A percentile compares a stretch with the other conserved stretches of the same genome.
Evolutionary conservation across 2,329 filamentous ascomycete species (phyloP).

Genomic region (Diaporthe humulicola): DNA sequence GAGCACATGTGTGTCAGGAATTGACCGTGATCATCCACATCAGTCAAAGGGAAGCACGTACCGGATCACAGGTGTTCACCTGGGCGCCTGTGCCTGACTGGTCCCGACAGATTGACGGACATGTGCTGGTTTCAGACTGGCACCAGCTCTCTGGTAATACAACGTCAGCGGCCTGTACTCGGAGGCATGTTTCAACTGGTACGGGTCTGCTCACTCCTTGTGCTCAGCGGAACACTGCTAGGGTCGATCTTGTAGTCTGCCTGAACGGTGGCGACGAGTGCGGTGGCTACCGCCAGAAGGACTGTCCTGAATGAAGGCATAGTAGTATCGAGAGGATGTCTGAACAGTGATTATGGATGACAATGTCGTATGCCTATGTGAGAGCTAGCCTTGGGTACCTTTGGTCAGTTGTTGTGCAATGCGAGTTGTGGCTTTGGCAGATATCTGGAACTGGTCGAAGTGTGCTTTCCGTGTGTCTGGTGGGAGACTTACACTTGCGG

Average conservation of each 20-base stretch:
- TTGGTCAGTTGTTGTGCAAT: background rate
- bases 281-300: constrained; percentile 66
- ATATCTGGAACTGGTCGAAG: background rate
- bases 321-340: constrained; percentile 44
- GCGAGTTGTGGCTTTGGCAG: background rate
- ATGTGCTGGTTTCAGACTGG: constrained; percentile 70
- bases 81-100: constrained; percentile 62
- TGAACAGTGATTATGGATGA: background rate
- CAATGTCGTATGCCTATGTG: background rate
- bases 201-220: constrained; percentile 61
- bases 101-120: constrained; percentile 81
- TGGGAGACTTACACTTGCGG: background rate
- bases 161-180: constrained; percentile 35
- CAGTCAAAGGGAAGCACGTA: constrained; percentile 52
- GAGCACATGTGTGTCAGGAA: background rate
- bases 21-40: background rate
- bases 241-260: constrained; percentile 75
- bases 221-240: constrained; percentile 64
- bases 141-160: constrained; percentile 73
- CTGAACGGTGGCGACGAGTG: constrained; percentile 65
- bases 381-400: background rate
- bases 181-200: background rate
- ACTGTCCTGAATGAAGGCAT: constrained; percentile 70
- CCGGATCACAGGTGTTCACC: constrained; percentile 77
- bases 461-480: background rate